Evolutionary conservation across 352 stramenopile genomes (phyloP), one percentile per base, ranked within the genome.

Genomic region (Phytopythium montanum): DNA sequence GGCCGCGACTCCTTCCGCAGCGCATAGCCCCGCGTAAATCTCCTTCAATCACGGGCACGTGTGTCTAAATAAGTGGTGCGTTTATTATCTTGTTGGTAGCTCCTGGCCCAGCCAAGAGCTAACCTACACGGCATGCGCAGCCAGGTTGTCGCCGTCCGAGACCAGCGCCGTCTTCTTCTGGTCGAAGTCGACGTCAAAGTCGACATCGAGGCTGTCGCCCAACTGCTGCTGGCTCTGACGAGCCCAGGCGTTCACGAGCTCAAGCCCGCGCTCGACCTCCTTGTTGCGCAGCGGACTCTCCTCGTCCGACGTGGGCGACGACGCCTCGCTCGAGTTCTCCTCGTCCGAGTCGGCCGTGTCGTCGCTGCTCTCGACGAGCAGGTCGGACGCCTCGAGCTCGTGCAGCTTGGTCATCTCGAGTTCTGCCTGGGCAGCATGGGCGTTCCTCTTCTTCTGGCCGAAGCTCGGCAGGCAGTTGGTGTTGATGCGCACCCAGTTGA

Each of bases 401-500:
- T 36, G 21, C 23, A 57, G 41, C 42, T 62, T 58, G n/a, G 60
- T 48, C 10, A 46, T 50, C 62, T 70, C 64, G 34, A 13, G 23
- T 14, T 31, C 34, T 1, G 12, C 26, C 26, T 29, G 60, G 25
- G 49, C 26, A 3, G 41, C 61, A 6, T 61, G 31, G 8, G 49
- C n/a, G n/a, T n/a, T n/a, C n/a, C n/a, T 46, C 29, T 74, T 73
- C 59, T 76, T 81, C n/a, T 55, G 61, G 36, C 28, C 49, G 14
- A 55, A 55, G n/a, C n/a, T n/a, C 29, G 49, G 19, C 49, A 75
- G 79, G 54, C 73, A 87, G 49, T 72, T 76, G 59, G 52, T 25
- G 36, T 72, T 70, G 41, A 88, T 70, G 19, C 75, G 77, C 34
- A 88, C 69, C 85, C 85, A 94, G 68, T 92, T 92, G n/a, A 92